Evolutionary conservation across 129 eudicot species (phyloP), one percentile per base, ranked within the genome.

Genomic region (Artemisia argyi): DNA sequence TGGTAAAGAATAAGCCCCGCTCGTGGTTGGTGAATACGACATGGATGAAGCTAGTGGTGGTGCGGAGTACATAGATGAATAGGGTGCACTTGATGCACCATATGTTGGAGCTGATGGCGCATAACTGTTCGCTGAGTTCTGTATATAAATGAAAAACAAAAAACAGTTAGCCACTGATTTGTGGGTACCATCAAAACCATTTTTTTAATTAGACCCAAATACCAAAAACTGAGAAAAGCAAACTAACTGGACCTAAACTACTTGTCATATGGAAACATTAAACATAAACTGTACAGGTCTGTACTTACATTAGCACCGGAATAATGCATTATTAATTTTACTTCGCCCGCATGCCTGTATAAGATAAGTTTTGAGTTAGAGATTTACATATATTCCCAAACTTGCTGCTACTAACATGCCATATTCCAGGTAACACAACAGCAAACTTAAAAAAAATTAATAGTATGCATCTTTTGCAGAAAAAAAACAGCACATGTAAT

Each of bases 301-400:
- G n/a, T 76, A 79, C 98, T 87, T 81, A 86, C 97, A 72, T 72
- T 79, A 79, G 88, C 83, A 65, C 51, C 78, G 1, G 85, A 39
- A 66, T 82, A 90, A 61, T 85, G 93, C 85, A 90, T 82, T 44
- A 90, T 90, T 28, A 94, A 65, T 63, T 92, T 87, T 47, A 94
- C 85, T 79, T 90, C 98, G 49, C 96, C 98, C 13, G 97, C 86
- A 87, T 80, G 84, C 83, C 98, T 92, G 74, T 16, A 72, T 30
- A 58, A 47, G 48, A 59, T 63, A 11, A 65, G 28, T 28, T 16
- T 13, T 14, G 22, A 0, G 12, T 76, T 35, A 76, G 47, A 59
- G 61, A 12, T 62, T 13, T 50, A 32, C 14, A 13, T 59, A 59
- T 2, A 10, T 3, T 24, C 65, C 26, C 7, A 59, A 59, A 19